Percentiles rank a stretch among this genome's conserved stretches.
Conservation (phyloP, 2,329 filamentous ascomycete species). For the Pseudocercospora crystallina region DNA sequence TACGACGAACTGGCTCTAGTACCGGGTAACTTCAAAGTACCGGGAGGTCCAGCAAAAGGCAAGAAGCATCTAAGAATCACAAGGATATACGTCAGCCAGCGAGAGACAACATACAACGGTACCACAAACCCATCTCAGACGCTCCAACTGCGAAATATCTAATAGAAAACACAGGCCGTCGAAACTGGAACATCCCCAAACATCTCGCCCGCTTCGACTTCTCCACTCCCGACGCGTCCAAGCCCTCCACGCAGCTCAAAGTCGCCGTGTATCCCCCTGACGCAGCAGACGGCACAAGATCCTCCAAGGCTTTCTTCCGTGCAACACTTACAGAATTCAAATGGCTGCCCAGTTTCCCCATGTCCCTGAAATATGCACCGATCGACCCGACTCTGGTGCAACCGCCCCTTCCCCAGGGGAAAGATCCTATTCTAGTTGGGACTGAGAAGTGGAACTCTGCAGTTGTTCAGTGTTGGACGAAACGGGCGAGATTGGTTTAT, state of each 20-base stretch:
- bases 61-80: conserved; percentile 5
- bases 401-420: not conserved
- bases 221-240: not conserved
- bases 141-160: too few relatives aligned
- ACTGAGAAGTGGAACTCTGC: too few relatives aligned
- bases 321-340: too few relatives aligned
- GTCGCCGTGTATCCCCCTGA: conserved; percentile 4
- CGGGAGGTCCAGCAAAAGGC: not conserved
- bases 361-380: conserved; percentile 3
- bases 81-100: conserved; percentile 6
- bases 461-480: too few relatives aligned
- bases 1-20: conserved; percentile 6
- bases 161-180: not conserved
- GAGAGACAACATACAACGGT: not conserved
- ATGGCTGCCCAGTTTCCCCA: not conserved
- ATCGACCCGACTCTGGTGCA: conserved; percentile 5
- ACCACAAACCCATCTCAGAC: too few relatives aligned
- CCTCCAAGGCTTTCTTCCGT: conserved; percentile 13
- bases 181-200: conserved; percentile 11
- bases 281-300: not conserved
- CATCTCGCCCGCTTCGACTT: conserved; percentile 7
- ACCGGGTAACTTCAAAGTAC: conserved; percentile 3
- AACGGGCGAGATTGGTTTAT: too few relatives aligned
- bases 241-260: not conserved
- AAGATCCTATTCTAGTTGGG: too few relatives aligned